Conservation (phyloP, 495 filamentous ascomycete species). For the Penicillium chermesinum region DNA sequence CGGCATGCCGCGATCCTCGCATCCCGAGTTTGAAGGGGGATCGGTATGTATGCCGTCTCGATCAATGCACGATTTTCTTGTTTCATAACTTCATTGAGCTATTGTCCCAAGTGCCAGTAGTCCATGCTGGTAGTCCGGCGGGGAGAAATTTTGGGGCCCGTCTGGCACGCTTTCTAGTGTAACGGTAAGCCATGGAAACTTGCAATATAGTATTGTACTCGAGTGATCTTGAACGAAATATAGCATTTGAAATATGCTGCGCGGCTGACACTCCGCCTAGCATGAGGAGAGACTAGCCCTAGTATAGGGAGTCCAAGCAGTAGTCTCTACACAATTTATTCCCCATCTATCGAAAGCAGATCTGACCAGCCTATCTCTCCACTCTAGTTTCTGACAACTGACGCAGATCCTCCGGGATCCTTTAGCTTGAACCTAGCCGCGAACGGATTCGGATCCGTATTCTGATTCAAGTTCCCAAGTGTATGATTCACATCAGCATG, state of each 20-base stretch:
- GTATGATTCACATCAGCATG: slow-evolving; percentile 99
- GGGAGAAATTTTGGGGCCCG: too few species aligned
- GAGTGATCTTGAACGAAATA: too few species aligned
- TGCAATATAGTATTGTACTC: too few species aligned
- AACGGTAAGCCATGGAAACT: too few species aligned
- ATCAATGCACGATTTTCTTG: slow-evolving; percentile 42
- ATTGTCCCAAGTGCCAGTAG: too few species aligned
- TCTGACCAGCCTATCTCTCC: not conserved
- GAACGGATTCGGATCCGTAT: slow-evolving; percentile 85
- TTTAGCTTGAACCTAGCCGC: slow-evolving; percentile 59
- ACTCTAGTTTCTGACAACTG: not conserved
- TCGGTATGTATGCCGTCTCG: slow-evolving; percentile 47
- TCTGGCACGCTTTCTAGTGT: too few species aligned
- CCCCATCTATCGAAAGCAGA: not conserved
- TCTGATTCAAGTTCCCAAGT: slow-evolving; percentile 75
- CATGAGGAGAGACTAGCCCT: too few species aligned
- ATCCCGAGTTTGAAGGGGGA: slow-evolving; percentile 50
- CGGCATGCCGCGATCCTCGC: slow-evolving; percentile 55
- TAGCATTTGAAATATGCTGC: too few species aligned
- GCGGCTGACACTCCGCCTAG: too few species aligned
- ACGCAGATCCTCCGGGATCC: not conserved
- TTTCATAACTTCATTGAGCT: too few species aligned
- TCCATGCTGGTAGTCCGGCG: too few species aligned
- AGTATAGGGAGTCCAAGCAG: too few species aligned
- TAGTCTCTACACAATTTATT: not conserved